Evolutionary conservation across 2,329 filamentous ascomycete genomes (phyloP).

Genomic region (Gyromitra esculenta): DNA sequence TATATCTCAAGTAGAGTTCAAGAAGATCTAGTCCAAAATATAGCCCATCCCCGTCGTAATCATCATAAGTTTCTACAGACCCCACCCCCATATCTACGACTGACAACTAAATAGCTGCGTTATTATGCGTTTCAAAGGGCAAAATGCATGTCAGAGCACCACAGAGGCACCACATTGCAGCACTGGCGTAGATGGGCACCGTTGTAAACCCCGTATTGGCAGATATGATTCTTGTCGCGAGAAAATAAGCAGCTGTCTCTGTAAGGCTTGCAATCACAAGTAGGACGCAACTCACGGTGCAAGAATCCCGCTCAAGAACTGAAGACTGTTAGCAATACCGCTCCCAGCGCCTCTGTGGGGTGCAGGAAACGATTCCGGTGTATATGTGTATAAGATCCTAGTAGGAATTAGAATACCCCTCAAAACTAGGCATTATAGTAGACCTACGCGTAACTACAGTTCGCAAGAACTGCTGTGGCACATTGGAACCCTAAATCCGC

Average conservation of each 20-base stretch:
- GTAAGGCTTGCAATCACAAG: not conserved
- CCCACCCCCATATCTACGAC: no score
- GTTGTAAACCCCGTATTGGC: slow-evolving; percentile 33
- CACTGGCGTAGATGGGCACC: slow-evolving; percentile 25
- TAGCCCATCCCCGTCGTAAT: no score
- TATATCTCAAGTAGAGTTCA: no score
- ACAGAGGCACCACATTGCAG: slow-evolving; percentile 19
- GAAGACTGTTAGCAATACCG: slow-evolving; percentile 19
- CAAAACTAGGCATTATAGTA: not conserved
- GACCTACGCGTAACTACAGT: slow-evolving; percentile 73
- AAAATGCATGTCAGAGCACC: slow-evolving; percentile 14
- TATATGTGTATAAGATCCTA: slow-evolving; percentile 19
- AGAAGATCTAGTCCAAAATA: no score
- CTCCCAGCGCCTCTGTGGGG: slow-evolving; percentile 18
- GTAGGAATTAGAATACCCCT: not conserved
- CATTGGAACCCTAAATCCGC: slow-evolving; percentile 80
- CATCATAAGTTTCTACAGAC: no score
- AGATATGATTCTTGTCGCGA: slow-evolving; percentile 2
- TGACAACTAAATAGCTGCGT: slow-evolving; percentile 6
- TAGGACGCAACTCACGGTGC: slow-evolving; percentile 5
- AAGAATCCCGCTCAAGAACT: slow-evolving; percentile 8
- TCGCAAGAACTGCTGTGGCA: slow-evolving; percentile 77
- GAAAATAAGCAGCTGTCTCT: not conserved
- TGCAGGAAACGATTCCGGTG: slow-evolving; percentile 16
- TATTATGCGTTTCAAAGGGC: slow-evolving; percentile 27